phyloP scores from a whole-genome alignment of 257 asterid species.

The Jacaranda mimosifolia region DNA sequence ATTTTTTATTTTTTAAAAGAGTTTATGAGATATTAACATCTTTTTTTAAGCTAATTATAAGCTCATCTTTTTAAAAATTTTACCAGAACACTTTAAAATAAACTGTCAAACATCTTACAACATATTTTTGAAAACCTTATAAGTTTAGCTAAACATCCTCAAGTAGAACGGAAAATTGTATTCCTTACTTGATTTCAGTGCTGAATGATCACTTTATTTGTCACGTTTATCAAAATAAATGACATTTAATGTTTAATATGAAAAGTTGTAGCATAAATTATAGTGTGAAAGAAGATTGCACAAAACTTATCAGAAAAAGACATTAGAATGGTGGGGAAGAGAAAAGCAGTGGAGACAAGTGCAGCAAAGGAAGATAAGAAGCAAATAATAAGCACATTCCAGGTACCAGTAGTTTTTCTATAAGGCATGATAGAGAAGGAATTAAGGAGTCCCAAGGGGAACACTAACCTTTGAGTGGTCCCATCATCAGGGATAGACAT shows the following conservation, averaged over 20 bases:
- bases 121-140: no score
- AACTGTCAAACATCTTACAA: no score
- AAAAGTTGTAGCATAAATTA: not conserved
- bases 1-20: no score
- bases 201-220: not conserved
- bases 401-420: not conserved
- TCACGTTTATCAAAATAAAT: not conserved
- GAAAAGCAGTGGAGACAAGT: not conserved
- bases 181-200: not conserved
- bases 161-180: not conserved
- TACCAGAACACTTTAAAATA: no score
- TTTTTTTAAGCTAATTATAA: no score
- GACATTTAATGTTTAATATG: not conserved
- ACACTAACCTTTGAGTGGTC: conserved; percentile 61
- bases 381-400: conserved; percentile 11
- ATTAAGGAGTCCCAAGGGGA: not conserved
- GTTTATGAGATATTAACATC: no score
- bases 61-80: no score
- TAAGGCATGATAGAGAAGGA: no score
- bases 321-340: not conserved
- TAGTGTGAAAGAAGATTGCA: not conserved
- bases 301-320: conserved; percentile 11
- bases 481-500: conserved; percentile 93
- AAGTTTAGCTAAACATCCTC: no score
- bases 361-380: not conserved